Percentiles rank a stretch among this genome's conserved stretches.
These are phyloP conservation scores for Lentithecium fluviatile DNA, from an alignment of 495 filamentous ascomycete genomes.

Conservation along the genomic window DNA sequence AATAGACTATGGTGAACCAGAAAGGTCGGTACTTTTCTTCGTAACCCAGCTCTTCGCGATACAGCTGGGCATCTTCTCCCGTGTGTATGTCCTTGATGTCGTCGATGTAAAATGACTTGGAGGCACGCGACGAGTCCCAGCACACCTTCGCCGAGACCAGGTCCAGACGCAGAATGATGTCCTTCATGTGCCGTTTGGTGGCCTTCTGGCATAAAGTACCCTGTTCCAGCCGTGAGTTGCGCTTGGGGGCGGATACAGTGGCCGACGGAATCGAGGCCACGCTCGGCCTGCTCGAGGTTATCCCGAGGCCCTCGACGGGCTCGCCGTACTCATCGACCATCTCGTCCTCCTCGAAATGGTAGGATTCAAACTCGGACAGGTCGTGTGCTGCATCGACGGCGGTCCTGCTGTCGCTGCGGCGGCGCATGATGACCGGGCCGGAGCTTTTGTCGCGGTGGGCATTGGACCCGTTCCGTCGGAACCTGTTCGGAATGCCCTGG, in stretches of 20 bases:
- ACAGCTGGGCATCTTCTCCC: slow-evolving; percentile 82
- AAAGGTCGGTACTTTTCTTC: slow-evolving; percentile 59
- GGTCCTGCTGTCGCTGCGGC: slow-evolving; percentile 82
- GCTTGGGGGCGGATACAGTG: slow-evolving; percentile 66
- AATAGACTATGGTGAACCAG: slow-evolving; percentile 88
- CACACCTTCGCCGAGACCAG: slow-evolving; percentile 76
- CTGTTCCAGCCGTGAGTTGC: slow-evolving; percentile 67
- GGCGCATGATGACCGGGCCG: slow-evolving; percentile 81
- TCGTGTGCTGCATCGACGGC: slow-evolving; percentile 51
- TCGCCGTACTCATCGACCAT: slow-evolving; percentile 55
- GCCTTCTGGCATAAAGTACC: slow-evolving; percentile 78
- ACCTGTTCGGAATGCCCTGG: slow-evolving; percentile 58
- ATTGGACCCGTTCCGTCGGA: slow-evolving; percentile 70
- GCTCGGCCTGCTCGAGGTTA: slow-evolving; percentile 35
- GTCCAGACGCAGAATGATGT: slow-evolving; percentile 74
- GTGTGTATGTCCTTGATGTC: slow-evolving; percentile 87
- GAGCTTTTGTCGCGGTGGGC: slow-evolving; percentile 78
- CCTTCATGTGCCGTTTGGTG: slow-evolving; percentile 74
- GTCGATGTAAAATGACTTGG: slow-evolving; percentile 87
- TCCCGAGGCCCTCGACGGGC: slow-evolving; percentile 43
- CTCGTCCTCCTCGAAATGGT: slow-evolving; percentile 64
- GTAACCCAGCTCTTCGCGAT: slow-evolving; percentile 78
- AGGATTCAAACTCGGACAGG: slow-evolving; percentile 49
- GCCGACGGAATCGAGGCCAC: slow-evolving; percentile 37
- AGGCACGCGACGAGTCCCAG: slow-evolving; percentile 77